These are phyloP conservation scores for Emmonsiellopsis sp. DNA, from an alignment of 2,329 filamentous ascomycete genomes.

Conservation along the genomic window DNA sequence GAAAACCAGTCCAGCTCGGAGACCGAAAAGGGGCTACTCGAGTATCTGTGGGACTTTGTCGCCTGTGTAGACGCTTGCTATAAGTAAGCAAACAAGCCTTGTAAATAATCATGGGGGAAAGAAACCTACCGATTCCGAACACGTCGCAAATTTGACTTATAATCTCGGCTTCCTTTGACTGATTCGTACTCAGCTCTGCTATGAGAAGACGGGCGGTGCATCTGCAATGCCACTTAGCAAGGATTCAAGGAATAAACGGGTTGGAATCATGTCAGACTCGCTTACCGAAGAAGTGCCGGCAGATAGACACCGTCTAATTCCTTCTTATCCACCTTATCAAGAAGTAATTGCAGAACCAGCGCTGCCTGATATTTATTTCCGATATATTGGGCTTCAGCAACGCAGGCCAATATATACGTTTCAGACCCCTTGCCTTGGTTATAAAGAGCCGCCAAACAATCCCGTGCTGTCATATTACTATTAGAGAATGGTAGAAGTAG, in stretches of 20 bases:
- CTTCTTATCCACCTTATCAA: constrained; percentile 46
- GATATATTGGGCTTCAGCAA: constrained; percentile 62
- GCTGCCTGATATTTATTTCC: constrained; percentile 55
- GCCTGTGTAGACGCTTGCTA: constrained; percentile 35
- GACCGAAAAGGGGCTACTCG: constrained; percentile 47
- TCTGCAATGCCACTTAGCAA: constrained; percentile 15
- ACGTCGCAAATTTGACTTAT: constrained; percentile 46
- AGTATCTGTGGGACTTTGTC: constrained; percentile 31
- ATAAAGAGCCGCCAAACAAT: constrained; percentile 55
- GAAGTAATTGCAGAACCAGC: constrained; percentile 50
- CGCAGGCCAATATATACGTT: constrained; percentile 68
- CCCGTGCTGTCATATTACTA: constrained; percentile 39
- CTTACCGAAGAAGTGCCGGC: constrained; percentile 56
- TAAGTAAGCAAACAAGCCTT: neutral
- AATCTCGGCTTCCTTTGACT: constrained; percentile 15
- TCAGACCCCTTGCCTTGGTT: constrained; percentile 44
- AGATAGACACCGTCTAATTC: constrained; percentile 46
- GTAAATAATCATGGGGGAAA: neutral
- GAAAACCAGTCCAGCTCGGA: constrained; percentile 76
- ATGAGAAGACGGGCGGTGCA: constrained; percentile 40
- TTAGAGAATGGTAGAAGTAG: constrained; percentile 5
- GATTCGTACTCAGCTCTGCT: constrained; percentile 30
- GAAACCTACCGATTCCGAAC: constrained; percentile 41
- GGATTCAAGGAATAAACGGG: neutral
- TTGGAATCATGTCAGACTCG: constrained; percentile 12